Evolutionary conservation across 495 filamentous ascomycete genomes (phyloP), one percentile per base, ranked within the genome.

Genomic region (Letharia lupina): DNA sequence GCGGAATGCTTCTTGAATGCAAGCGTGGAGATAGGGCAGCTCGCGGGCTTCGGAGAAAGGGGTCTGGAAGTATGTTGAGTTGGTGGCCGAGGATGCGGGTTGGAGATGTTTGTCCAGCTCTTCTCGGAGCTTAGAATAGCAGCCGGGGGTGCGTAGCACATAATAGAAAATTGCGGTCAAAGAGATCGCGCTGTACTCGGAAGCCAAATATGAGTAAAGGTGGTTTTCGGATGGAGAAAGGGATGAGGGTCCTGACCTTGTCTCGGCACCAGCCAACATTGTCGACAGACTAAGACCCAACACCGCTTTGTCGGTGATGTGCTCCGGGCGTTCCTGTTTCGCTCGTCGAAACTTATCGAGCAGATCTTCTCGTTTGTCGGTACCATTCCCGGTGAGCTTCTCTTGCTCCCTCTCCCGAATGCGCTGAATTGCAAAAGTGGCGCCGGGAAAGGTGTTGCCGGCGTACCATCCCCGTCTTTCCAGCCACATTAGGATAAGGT

Each of bases 1-100:
- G 52, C 87, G 82, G 73, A 88, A 82, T 8, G 82, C 79, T 74
- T 90, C 88, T 69, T 87, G 87, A 58, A 90, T 79, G 65, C 84
- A 86, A 0, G 87, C 87, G 62, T 83, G 80, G 50, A 89, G 76
- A 74, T 88, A 89, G 0, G 81, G 75, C 13, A 86, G 74, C 60
- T 78, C 77, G 70, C 84, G 84, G 33, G 77, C 77, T 71, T 86
- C 83, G n/a, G 74, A 68, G 13, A 86, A 74, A 40, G 42, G 10
- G 11, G 35, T 37, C 37, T 50, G 73, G 60, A 10, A 69, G 18
- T 28, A 48, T 76, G 50, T 75, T 73, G 70, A 84, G 80, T 35
- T 10, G 52, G 28, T 56, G 13, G 31, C 6, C 1, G 40, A 71
- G 76, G 15, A 69, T 64, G 3, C 23, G 37, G 73, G 64, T 5